Evolutionary conservation across 805 yeast species (phyloP).

Genomic region (Zygosaccharomyces rouxii): DNA sequence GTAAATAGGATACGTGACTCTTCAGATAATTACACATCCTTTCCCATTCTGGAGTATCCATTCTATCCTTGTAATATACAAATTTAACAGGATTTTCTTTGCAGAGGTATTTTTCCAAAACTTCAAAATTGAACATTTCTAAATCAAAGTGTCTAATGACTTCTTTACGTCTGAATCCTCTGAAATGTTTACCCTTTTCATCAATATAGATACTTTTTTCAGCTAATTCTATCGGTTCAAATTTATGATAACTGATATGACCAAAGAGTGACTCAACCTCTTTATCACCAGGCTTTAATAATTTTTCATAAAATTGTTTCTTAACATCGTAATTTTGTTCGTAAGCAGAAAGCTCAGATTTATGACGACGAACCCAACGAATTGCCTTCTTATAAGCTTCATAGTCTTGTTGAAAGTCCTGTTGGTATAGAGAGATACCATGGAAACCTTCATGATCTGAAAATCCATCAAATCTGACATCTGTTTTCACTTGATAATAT

Average conservation of each 20-base stretch:
- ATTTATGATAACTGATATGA: slow-evolving; percentile 38
- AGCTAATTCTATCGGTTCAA: slow-evolving; percentile 33
- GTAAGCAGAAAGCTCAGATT: slow-evolving; percentile 9
- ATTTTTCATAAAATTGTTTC: slow-evolving; percentile 11
- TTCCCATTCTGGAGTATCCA: slow-evolving; percentile 16
- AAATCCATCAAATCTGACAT: slow-evolving; percentile 39
- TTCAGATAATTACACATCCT: slow-evolving; percentile 22
- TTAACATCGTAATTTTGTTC: slow-evolving; percentile 17
- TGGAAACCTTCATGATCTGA: slow-evolving; percentile 29
- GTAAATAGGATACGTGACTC: slow-evolving; percentile 17
- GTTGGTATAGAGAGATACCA: slow-evolving; percentile 44
- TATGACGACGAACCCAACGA: slow-evolving; percentile 10
- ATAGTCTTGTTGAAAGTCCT: slow-evolving; percentile 48
- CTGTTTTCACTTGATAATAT: slow-evolving; percentile 48
- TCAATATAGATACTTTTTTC: slow-evolving; percentile 16
- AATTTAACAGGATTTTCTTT: slow-evolving; percentile 14
- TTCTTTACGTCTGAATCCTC: slow-evolving; percentile 19
- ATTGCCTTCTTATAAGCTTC: slow-evolving; percentile 17
- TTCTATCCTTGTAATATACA: slow-evolving; percentile 14
- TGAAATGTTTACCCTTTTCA: slow-evolving; percentile 23
- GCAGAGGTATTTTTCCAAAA: slow-evolving; percentile 20
- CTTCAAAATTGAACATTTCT: slow-evolving; percentile 24
- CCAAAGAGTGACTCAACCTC: slow-evolving; percentile 32
- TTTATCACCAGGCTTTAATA: slow-evolving; percentile 15
- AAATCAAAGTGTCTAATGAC: slow-evolving; percentile 23